These are phyloP conservation scores for Forsythia suspensa DNA, from an alignment of 257 asterid species.

Conservation along the genomic window DNA sequence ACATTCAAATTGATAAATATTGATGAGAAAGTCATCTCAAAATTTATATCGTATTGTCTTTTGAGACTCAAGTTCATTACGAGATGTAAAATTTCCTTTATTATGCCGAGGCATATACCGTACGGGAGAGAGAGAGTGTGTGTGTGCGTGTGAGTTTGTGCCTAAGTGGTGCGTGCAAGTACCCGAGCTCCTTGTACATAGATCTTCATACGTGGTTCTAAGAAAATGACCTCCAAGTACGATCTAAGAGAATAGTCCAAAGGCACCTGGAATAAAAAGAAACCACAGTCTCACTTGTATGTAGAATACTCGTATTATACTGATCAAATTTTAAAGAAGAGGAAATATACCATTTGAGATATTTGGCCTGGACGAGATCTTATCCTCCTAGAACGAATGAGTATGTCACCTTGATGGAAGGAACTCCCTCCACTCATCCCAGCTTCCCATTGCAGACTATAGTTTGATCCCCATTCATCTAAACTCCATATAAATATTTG, in stretches of 20 bases:
- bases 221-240: conserved; percentile 75
- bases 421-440: conserved; percentile 73
- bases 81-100: too few relatives aligned
- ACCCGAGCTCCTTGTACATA: conserved; percentile 77
- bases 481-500: conserved; percentile 80
- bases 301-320: background rate
- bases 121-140: background rate
- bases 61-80: background rate
- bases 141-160: background rate
- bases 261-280: conserved; percentile 59
- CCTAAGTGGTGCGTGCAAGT: background rate
- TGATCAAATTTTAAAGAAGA: background rate
- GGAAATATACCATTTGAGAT: conserved; percentile 39
- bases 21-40: background rate
- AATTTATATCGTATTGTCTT: background rate
- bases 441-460: conserved; percentile 58
- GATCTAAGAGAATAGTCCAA: conserved; percentile 73
- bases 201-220: conserved; percentile 83
- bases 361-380: conserved; percentile 89
- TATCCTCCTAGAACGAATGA: conserved; percentile 56
- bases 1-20: background rate
- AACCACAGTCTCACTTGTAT: conserved; percentile 1
- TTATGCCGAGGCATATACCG: too few relatives aligned
- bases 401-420: conserved; percentile 69
- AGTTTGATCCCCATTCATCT: conserved; percentile 75